Percentiles rank a stretch among this genome's conserved stretches.
phyloP scores from a whole-genome alignment of 106 monocot genomes.

The Acorus calamus region DNA sequence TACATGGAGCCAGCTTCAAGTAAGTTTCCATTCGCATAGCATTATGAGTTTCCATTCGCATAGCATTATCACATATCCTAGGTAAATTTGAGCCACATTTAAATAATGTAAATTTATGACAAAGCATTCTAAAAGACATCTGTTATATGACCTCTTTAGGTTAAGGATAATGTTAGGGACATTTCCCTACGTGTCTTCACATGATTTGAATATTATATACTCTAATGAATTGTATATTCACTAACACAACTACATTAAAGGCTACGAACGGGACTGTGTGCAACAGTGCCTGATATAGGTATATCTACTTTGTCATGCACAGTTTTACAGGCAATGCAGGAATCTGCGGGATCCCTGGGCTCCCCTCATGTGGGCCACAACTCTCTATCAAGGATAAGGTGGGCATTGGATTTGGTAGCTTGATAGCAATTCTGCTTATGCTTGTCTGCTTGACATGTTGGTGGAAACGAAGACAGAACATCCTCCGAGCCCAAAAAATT shows the following conservation, averaged over 20 bases:
- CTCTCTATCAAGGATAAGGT: slow-evolving; percentile 59
- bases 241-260: too few relatives aligned
- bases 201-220: too few relatives aligned
- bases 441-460: slow-evolving; percentile 48
- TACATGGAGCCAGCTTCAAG: slow-evolving; percentile 97
- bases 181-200: too few relatives aligned
- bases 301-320: slow-evolving; percentile 16
- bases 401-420: slow-evolving; percentile 61
- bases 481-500: slow-evolving; percentile 64
- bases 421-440: slow-evolving; percentile 43
- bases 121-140: too few relatives aligned
- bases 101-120: too few relatives aligned
- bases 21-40: slow-evolving; percentile 14
- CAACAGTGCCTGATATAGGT: too few relatives aligned
- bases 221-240: too few relatives aligned
- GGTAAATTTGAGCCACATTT: too few relatives aligned
- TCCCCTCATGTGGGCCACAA: slow-evolving; percentile 68
- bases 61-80: too few relatives aligned
- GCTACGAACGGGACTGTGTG: too few relatives aligned
- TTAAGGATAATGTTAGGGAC: too few relatives aligned
- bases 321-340: slow-evolving; percentile 89
- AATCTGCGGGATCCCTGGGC: slow-evolving; percentile 85
- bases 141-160: too few relatives aligned
- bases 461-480: slow-evolving; percentile 93
- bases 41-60: neutral